Conservation (phyloP, 805 yeast species). For the Lipomyces orientalis region DNA sequence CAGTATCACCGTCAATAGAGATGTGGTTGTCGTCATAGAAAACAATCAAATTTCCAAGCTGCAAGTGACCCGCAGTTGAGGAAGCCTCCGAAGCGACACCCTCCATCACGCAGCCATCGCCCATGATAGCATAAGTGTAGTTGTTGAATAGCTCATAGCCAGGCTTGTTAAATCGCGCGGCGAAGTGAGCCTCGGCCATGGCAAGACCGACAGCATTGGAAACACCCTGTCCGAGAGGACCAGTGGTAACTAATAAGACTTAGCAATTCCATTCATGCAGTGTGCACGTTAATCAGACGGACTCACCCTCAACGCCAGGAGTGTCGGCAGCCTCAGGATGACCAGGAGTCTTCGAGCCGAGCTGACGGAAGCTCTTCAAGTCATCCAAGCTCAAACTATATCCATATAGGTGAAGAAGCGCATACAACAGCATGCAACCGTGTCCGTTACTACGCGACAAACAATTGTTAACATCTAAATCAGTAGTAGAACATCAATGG, state of each 20-base stretch:
- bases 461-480: not conserved
- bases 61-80: conserved; percentile 94
- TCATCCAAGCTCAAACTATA: conserved; percentile 82
- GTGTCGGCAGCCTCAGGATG: conserved; percentile 88
- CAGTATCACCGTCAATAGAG: conserved; percentile 93
- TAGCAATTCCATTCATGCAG: not conserved
- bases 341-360: conserved; percentile 92
- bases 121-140: conserved; percentile 79
- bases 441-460: conserved; percentile 70
- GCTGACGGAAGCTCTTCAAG: conserved; percentile 86
- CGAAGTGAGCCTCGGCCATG: conserved; percentile 88
- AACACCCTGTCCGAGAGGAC: conserved; percentile 99
- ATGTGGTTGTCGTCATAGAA: conserved; percentile 96
- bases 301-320: conserved; percentile 82
- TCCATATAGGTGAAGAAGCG: conserved; percentile 84
- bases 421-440: conserved; percentile 88
- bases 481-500: not conserved
- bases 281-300: not conserved
- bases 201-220: conserved; percentile 96
- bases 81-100: conserved; percentile 95
- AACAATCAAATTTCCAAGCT: conserved; percentile 90
- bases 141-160: conserved; percentile 72
- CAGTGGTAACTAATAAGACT: conserved; percentile 68
- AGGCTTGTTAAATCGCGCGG: conserved; percentile 93
- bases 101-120: conserved; percentile 98